Evolutionary conservation across 1,284 basidiomycete genomes (phyloP), one percentile per base, ranked within the genome.

Genomic region (Schizophyllum commune): DNA sequence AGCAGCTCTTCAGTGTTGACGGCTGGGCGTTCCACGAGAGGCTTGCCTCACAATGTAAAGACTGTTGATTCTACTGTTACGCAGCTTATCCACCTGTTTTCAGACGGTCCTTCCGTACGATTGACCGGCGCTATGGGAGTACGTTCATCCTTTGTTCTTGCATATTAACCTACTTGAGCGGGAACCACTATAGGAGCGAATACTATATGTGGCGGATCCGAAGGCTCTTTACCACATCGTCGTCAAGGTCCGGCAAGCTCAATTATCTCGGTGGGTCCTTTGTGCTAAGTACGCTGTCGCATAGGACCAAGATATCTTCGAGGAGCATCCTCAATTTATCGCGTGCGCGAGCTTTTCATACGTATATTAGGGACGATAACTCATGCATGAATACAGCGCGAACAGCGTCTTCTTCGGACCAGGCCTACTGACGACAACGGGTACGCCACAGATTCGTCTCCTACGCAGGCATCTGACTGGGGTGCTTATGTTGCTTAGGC

Each of bases 401-500:
- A 47, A 47, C 17, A 47, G 13, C 39, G 17, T 47, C 17, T 17
- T 47, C 39, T 47, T 47, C 9, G 39, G 39, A 4, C 13, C 9
- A 9, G 39, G 39, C 17, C 39, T 47, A 2, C 17, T 47, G 39
- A 47, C 39, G 9, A 47, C 39, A 13, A 11, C 17, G 17, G 39
- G 39, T 47, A 3, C 9, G 39, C 9, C 39, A 4, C 17, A 47
- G 2, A 11, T 11, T 47, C 9, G 2, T 47, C 39, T 47, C 17
- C 17, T 27, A 3, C 27, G 27, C 27, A 5, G 27, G 27, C 2
- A 47, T 47, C 9, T 47, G 39, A 3, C 17, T 8, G 13, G 34
- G 34, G 13, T 47, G 9, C 39, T 9, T 3, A 47, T 47, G 8
- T 47, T 47, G 4, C 9, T 61, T 21, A 80, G 78, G 78, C 0